Evolutionary conservation across 495 filamentous ascomycete species (phyloP).

Genomic region (Lepidopterella palustris): DNA sequence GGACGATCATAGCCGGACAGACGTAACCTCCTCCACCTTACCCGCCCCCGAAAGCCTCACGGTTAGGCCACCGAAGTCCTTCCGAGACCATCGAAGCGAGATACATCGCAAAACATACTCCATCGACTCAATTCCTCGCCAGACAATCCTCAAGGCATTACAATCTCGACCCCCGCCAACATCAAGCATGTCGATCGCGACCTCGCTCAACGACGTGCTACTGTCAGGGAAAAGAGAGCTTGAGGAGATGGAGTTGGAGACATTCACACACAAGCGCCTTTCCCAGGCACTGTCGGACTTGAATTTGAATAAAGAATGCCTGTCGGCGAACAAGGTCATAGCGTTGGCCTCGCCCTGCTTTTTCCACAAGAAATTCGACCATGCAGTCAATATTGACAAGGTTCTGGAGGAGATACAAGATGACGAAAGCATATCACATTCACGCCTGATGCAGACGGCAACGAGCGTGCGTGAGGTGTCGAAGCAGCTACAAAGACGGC

Average conservation of each 20-base stretch:
- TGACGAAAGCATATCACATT: conserved; percentile 88
- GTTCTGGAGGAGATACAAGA: conserved; percentile 89
- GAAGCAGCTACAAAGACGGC: conserved; percentile 81
- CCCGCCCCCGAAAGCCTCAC: conserved; percentile 24
- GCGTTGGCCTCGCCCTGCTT: conserved; percentile 86
- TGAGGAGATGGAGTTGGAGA: conserved; percentile 6
- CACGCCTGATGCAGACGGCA: conserved; percentile 86
- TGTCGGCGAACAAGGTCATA: conserved; percentile 47
- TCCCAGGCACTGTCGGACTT: conserved; percentile 19
- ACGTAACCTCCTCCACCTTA: background rate
- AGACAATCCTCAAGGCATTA: conserved; percentile 84
- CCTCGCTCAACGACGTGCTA: conserved; percentile 14
- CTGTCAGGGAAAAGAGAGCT: conserved; percentile 12
- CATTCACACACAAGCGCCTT: conserved; percentile 11
- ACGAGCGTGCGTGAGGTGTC: conserved; percentile 91
- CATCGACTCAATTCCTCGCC: conserved; percentile 67
- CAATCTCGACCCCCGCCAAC: conserved; percentile 62
- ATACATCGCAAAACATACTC: conserved; percentile 51
- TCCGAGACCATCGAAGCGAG: conserved; percentile 43
- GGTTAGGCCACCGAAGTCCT: conserved; percentile 35
- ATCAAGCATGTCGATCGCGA: conserved; percentile 46
- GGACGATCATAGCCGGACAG: conserved; percentile 2
- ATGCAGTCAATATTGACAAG: conserved; percentile 89
- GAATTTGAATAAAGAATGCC: conserved; percentile 6
- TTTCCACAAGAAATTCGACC: conserved; percentile 93